Evolutionary conservation across 306 rosid species (phyloP), one percentile per base, ranked within the genome.

Genomic region (Sphenostylis stenocarpa): DNA sequence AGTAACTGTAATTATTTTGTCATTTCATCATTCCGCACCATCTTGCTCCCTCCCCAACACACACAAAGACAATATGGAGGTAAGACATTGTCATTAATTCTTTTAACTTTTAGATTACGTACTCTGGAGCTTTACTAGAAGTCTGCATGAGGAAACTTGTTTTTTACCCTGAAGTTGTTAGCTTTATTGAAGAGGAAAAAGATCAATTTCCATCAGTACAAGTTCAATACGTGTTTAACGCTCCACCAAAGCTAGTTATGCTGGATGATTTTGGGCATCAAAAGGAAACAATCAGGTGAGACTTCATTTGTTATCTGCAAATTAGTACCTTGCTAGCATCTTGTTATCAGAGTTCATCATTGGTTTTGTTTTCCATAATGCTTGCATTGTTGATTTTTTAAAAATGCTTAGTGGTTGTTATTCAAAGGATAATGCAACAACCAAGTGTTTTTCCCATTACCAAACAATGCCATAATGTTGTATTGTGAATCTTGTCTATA

Each of bases 91-190:
- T 38, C 43, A 38, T 38, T 38, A 38, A 38, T 38, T 8, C 3
- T 38, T 33, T 63, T 13, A 58, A 38, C 3, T 76, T 82, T 65
- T 88, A 94, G 98, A 60, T 95, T 48, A 86, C 88, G 3, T 95
- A 95, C 85, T 73, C 97, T 17, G 97, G 97, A 71, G 97, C 93
- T 26, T 26, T 90, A 51, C 69, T 95, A 71, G 97, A 95, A 84
- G 99, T 92, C 73, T 95, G 99, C 91, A 88, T 92, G 99, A 84
- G 97, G 85, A 92, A 95, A 74, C 90, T 95, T 72, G 97, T 90
- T 43, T 95, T 95, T 90, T 92, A 95, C 83, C 99, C 97, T 15
- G 97, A 95, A 78, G 77, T 95, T 80, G 97, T 90, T 70, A 85
- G 96, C 81, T 95, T 95, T 85, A 89, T 92, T 56, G 99, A 95